Conservation (phyloP, 1,284 basidiomycete genomes). For the Earliella scabrosa region DNA sequence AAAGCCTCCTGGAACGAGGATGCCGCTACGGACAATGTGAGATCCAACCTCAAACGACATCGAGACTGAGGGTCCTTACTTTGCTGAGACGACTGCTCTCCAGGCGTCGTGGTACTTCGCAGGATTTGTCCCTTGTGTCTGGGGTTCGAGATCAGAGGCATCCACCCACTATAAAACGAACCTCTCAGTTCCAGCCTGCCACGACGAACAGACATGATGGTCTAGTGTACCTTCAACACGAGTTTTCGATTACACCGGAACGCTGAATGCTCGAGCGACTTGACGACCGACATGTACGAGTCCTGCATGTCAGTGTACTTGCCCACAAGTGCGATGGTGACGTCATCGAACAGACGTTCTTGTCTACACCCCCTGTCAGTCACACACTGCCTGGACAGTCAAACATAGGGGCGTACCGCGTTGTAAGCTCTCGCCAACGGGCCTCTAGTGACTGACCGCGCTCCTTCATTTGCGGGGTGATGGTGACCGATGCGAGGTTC, state of each 20-base stretch:
- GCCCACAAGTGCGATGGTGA: constrained; percentile 92
- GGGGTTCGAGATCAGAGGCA: constrained; percentile 90
- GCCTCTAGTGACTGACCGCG: constrained; percentile 70
- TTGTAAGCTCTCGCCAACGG: constrained; percentile 87
- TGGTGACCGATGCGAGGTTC: constrained; percentile 65
- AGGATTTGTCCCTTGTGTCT: constrained; percentile 79
- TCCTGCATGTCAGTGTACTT: constrained; percentile 99
- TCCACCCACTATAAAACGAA: constrained; percentile 89
- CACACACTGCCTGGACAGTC: not conserved
- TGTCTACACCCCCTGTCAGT: constrained; percentile 53
- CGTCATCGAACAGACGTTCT: constrained; percentile 91
- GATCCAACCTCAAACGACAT: not conserved
- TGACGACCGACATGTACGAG: constrained; percentile 98
- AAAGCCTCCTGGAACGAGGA: constrained; percentile 96
- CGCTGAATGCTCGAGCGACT: constrained; percentile 96
- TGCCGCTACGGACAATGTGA: constrained; percentile 61
- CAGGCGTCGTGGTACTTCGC: constrained; percentile 96
- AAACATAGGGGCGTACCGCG: constrained; percentile 50
- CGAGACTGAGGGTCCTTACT: constrained; percentile 53
- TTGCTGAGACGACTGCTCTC: constrained; percentile 89
- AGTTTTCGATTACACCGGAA: constrained; percentile 90
- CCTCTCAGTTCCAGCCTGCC: too few relatives aligned
- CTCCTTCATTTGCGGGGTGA: constrained; percentile 60
- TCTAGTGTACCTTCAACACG: constrained; percentile 72
- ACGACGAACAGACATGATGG: too few relatives aligned